Evolutionary conservation across 148 eudicot genomes (phyloP), one percentile per base, ranked within the genome.

Genomic region (Selenicereus undatus): DNA sequence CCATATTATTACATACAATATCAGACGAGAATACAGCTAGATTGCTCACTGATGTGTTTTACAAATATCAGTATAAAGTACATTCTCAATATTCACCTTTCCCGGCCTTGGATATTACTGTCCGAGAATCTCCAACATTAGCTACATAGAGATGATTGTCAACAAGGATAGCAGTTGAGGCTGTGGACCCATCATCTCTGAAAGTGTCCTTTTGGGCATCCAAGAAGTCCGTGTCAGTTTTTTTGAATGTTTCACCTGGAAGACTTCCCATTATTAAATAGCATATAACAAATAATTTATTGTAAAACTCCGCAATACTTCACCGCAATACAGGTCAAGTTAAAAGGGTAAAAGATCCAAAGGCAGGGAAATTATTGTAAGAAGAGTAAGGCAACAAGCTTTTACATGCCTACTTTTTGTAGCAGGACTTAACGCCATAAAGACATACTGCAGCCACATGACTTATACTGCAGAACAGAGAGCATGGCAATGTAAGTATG

Each of bases 151-250:
- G 92, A 85, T 82, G 93, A 81, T 89, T 96, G 52, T 92, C 98
- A 84, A 96, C 93, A 84, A 96, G 89, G 76, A 96, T 92, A 78
- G 98, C 99, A 45, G 99, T 88, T 77, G 98, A 96, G 82, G 99
- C 99, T 76, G 99, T 96, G 78, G 99, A 96, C 42, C 99, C 99
- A 88, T 96, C 99, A 88, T 96, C 99, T 45, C 98, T 84, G 73
- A 82, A 92, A 65, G 90, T 85, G 78, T 96, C 97, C 83, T 89
- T 93, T 87, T 93, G 94, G 84, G 94, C 87, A 78, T 96, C 97
- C 89, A 96, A 87, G 83, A 96, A 96, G 32, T 89, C 90, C 60
- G 26, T 80, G 79, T 96, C 99, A 22, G 95, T 96, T 82, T 89
- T 85, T 82, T 91, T 85, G 84, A 91, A 96, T 24, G 97, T 96